Base-by-base conservation (phyloP, 257 asterid species). In the Penstemon eatonii region DNA sequence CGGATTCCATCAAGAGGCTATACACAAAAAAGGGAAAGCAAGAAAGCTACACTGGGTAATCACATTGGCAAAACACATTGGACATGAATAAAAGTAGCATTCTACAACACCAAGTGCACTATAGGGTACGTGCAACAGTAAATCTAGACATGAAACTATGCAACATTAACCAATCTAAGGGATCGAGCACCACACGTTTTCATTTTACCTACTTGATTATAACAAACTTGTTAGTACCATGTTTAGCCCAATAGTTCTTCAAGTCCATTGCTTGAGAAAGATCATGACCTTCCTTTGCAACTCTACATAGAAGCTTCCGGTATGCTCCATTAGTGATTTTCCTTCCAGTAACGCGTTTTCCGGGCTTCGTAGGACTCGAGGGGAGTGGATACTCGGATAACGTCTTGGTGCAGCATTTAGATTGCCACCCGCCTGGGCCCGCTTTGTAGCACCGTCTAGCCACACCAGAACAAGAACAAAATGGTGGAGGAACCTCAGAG, bases 371-470 rank as follows among this genome's bases (percentile, higher is more conserved):
- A 25, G 74, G 56, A 25, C 69, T 71, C 55, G 49, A 13, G 13
- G 77, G 77, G 44, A 77, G 74, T 43, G 78, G 78, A 58, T 68
- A 77, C 72, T 56, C 38, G 3, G 76, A 73, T 36, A 77, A 50
- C 4, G 82, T 47, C 6, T 58, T 68, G 11, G 82, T 73, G 75
- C 82, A 76, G 50, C 81, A 76, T 1, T 70, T 50, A 10, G 81
- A 76, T 51, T 76, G 81, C 81, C 78, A 77, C 13, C 78, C 81
- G 12, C 78, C 82, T 8, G 73, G 66, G 8, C 78, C 78, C 36
- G 73, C 51, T 68, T 64, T 63, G 73, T 77, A 73, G 70, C 82
- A 73, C 18, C 63, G 68, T 68, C 76, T 68, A 7, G 78, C 50
- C 47, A 65, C 51, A n/a, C 77, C 81, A 3, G 74, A 51, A 51